phyloP scores from a whole-genome alignment of 768 basidiomycete species.

The Naematelia aurantialba region DNA sequence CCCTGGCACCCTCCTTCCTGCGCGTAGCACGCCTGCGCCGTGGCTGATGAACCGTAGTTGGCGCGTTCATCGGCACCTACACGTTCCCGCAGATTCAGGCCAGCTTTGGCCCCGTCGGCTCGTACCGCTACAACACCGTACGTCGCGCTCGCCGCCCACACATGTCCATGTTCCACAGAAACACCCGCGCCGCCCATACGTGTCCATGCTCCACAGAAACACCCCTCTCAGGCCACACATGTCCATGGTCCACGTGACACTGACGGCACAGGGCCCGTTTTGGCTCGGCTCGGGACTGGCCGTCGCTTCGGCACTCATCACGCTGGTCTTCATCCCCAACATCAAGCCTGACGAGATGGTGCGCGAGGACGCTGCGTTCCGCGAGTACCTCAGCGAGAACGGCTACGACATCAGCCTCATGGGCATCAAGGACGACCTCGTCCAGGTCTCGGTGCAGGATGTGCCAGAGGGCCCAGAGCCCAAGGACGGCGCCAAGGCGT shows the following conservation, averaged over 20 bases:
- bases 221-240: not conserved
- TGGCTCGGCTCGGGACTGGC: conserved; percentile 59
- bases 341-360: conserved; percentile 73
- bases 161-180: conserved; percentile 45
- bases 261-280: conserved; percentile 29
- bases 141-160: too few species aligned
- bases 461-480: conserved; percentile 2
- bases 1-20: conserved; percentile 30
- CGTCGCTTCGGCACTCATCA: conserved; percentile 68
- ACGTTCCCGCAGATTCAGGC: conserved; percentile 45
- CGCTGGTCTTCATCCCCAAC: conserved; percentile 69
- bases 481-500: not conserved
- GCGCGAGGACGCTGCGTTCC: conserved; percentile 58
- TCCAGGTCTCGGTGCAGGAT: not conserved
- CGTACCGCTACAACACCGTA: conserved; percentile 67
- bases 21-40: conserved; percentile 17
- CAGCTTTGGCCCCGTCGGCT: conserved; percentile 51
- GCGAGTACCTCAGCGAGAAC: conserved; percentile 70
- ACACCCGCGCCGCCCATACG: not conserved
- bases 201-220: not conserved
- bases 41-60: conserved; percentile 13
- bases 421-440: conserved; percentile 9
- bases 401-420: conserved; percentile 68
- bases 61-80: conserved; percentile 49
- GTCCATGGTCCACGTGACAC: too few species aligned